A percentile compares a stretch with the other conserved stretches of the same genome.
phyloP scores from a whole-genome alignment of 2,329 filamentous ascomycete genomes.

The Trichoderma pleuroti region DNA sequence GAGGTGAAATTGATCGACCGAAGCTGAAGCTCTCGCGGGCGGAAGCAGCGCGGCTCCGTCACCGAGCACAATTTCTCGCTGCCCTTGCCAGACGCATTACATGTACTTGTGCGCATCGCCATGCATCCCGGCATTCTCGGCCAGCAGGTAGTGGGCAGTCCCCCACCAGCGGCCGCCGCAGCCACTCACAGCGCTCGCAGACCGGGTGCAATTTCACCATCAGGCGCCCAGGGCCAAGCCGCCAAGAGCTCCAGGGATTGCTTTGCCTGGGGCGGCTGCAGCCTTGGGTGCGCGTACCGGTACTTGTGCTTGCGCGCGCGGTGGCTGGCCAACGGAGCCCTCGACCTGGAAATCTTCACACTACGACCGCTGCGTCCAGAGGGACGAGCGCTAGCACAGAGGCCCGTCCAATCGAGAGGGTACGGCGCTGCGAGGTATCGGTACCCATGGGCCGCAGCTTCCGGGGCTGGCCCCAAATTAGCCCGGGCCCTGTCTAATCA shows the following conservation, averaged over 20 bases:
- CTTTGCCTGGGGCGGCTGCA: conserved; percentile 8
- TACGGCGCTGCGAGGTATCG: conserved; percentile 21
- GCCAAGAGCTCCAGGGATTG: conserved; percentile 20
- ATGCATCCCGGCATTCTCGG: conserved; percentile 14
- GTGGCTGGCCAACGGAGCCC: conserved; percentile 22
- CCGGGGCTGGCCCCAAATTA: conserved; percentile 22
- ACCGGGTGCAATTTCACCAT: conserved; percentile 19
- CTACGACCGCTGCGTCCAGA: not conserved
- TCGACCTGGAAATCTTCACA: conserved; percentile 2
- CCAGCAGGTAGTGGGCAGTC: not conserved
- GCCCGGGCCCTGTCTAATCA: not conserved
- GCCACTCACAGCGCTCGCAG: conserved; percentile 13
- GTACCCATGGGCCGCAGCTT: conserved; percentile 29
- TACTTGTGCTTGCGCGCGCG: not conserved
- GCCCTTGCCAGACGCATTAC: too few relatives aligned
- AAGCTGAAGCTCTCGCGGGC: not conserved
- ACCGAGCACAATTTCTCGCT: not conserved
- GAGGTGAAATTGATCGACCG: not conserved
- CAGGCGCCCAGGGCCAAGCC: conserved; percentile 17
- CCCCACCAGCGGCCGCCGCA: conserved; percentile 10
- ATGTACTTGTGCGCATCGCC: conserved; percentile 12
- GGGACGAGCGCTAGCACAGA: not conserved
- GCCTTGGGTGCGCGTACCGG: not conserved
- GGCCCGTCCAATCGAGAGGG: not conserved
- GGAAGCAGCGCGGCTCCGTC: not conserved